A percentile compares a stretch with the other conserved stretches of the same genome.
Conservation (phyloP, 164 flowering plant species). For the Nelumbo lutea region DNA sequence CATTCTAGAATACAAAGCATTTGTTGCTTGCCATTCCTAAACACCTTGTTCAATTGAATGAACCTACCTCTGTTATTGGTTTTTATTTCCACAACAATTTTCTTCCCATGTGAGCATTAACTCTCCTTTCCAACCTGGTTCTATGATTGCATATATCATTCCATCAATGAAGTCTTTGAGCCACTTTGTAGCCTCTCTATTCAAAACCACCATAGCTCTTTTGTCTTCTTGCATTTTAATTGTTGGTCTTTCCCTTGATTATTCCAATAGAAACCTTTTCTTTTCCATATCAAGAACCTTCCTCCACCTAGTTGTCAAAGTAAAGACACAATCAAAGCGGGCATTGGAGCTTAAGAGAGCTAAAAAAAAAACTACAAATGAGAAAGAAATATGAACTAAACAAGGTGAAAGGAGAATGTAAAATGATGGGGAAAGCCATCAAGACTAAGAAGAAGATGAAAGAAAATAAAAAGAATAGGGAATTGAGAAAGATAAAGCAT, state of each 20-base stretch:
- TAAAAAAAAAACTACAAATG: constrained; percentile 49
- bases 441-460: constrained; percentile 49
- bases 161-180: constrained; percentile 25
- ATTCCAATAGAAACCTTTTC: constrained; percentile 24
- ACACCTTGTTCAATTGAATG: too few species aligned
- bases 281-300: constrained; percentile 51
- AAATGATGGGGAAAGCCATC: constrained; percentile 54
- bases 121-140: too few species aligned
- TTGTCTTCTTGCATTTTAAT: too few species aligned
- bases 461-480: constrained; percentile 46
- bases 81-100: too few species aligned
- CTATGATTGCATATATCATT: too few species aligned
- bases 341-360: constrained; percentile 55
- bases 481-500: constrained; percentile 36
- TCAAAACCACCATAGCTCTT: constrained; percentile 48
- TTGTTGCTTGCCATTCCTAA: too few species aligned
- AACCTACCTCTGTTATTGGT: too few species aligned
- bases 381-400: constrained; percentile 36
- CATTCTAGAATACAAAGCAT: too few species aligned
- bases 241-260: too few species aligned
- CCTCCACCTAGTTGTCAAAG: constrained; percentile 34
- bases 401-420: constrained; percentile 43
- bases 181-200: constrained; percentile 79
- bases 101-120: too few species aligned
- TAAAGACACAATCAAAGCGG: constrained; percentile 61